These are phyloP conservation scores for Saccharomyces hybrid DNA, from an alignment of 1,139 yeast species.

Conservation along the genomic window DNA sequence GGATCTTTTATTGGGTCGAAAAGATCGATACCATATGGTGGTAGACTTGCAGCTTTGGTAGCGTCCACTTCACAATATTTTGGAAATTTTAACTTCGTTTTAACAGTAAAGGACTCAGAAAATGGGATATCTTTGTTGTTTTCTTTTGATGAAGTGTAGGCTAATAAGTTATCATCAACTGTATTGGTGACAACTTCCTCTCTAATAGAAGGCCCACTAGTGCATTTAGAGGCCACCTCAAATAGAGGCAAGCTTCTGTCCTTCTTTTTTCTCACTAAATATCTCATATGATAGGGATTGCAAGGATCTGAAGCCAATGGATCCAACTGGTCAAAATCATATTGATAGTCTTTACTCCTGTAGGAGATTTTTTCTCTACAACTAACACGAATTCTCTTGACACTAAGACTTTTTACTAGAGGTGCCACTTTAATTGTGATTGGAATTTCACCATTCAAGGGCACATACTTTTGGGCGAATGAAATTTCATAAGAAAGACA, in stretches of 20 bases:
- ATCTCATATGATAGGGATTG: constrained; percentile 34
- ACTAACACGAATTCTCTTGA: constrained; percentile 67
- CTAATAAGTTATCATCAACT: constrained; percentile 51
- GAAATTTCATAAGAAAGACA: constrained; percentile 70
- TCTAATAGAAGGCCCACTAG: constrained; percentile 41
- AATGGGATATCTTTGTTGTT: constrained; percentile 16
- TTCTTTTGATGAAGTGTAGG: constrained; percentile 39
- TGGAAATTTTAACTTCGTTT: constrained; percentile 23
- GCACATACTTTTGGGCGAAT: constrained; percentile 65
- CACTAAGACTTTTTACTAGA: constrained; percentile 53
- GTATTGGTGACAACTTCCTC: constrained; percentile 58
- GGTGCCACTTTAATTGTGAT: constrained; percentile 68
- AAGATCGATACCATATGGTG: constrained; percentile 28
- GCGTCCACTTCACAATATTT: constrained; percentile 13
- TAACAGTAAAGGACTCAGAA: constrained; percentile 28
- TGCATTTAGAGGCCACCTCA: constrained; percentile 52
- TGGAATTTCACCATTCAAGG: constrained; percentile 57
- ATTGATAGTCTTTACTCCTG: constrained; percentile 46
- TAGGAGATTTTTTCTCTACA: constrained; percentile 67
- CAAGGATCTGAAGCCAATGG: constrained; percentile 31
- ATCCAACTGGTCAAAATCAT: constrained; percentile 53
- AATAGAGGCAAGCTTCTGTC: constrained; percentile 53
- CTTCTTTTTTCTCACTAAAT: constrained; percentile 28
- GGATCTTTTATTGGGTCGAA: constrained; percentile 6
- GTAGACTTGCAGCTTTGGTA: constrained; percentile 9